phyloP scores from a whole-genome alignment of 345 rosid genomes.

The Brassica incana region DNA sequence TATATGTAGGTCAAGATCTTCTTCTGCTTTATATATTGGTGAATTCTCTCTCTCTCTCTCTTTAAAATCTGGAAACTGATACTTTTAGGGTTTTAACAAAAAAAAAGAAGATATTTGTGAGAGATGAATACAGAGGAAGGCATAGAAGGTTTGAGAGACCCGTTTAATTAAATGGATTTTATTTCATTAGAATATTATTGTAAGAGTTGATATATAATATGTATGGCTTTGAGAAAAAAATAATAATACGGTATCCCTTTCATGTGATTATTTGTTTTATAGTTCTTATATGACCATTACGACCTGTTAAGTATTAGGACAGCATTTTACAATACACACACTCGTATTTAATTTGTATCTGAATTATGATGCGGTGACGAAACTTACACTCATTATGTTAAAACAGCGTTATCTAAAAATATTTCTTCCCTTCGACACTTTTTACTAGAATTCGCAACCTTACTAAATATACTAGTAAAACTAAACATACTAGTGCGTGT shows the following conservation, averaged over 20 bases:
- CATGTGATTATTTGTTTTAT: constrained; percentile 2
- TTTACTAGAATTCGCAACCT: not conserved
- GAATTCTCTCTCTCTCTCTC: constrained; percentile 8
- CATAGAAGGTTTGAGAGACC: constrained; percentile 24
- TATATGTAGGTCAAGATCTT: constrained; percentile 20
- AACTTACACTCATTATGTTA: not conserved
- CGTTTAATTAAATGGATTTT: constrained; percentile 6
- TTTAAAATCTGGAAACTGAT: not conserved
- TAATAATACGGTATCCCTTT: not conserved
- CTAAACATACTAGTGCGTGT: not conserved
- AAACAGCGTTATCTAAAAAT: not conserved
- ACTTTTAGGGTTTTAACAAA: constrained; percentile 34
- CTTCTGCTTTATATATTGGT: constrained; percentile 21
- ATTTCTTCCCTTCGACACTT: not conserved
- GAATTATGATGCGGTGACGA: not conserved
- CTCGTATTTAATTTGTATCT: not conserved
- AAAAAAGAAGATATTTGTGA: constrained; percentile 23
- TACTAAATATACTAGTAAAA: not conserved
- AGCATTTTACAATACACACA: not conserved
- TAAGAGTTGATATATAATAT: not conserved
- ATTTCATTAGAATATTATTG: constrained; percentile 12
- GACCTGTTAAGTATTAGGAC: not conserved
- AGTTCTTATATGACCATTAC: not conserved
- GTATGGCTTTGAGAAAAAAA: not conserved
- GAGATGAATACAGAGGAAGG: constrained; percentile 30